Percentiles rank a stretch among this genome's conserved stretches.
Evolutionary conservation across 176 grass and related monocot species (phyloP).

Genomic region (Oryza brachyantha): DNA sequence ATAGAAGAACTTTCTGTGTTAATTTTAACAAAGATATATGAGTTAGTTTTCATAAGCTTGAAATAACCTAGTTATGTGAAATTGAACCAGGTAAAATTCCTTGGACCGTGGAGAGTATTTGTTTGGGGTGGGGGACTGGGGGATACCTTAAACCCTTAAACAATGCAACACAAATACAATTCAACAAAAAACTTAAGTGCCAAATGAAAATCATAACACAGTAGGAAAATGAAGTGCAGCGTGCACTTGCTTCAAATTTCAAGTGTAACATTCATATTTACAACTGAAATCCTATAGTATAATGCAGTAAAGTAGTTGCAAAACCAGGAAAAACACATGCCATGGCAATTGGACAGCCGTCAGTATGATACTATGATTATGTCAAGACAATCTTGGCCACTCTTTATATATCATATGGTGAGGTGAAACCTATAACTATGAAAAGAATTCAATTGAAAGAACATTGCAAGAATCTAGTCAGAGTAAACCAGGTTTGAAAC

Average conservation of each 20-base stretch:
- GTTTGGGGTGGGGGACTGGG: no score
- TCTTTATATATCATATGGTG: not conserved
- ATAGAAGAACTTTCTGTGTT: constrained; percentile 13
- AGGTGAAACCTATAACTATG: not conserved
- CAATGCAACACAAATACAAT: not conserved
- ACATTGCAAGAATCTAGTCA: constrained; percentile 22
- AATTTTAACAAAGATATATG: not conserved
- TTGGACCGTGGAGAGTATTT: no score
- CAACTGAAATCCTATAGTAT: constrained; percentile 10
- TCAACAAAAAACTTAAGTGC: constrained; percentile 10
- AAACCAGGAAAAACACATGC: not conserved
- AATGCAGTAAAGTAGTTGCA: not conserved
- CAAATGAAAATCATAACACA: constrained; percentile 16
- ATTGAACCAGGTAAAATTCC: constrained; percentile 25
- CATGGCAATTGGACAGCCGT: not conserved
- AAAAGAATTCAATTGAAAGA: not conserved
- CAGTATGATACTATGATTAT: not conserved
- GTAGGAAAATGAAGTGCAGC: not conserved
- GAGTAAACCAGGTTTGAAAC: not conserved
- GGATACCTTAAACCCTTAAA: no score
- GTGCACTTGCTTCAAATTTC: not conserved
- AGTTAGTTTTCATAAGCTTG: not conserved
- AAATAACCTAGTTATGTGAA: constrained; percentile 15
- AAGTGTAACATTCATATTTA: constrained; percentile 10
- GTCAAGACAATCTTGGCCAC: not conserved